These are phyloP conservation scores for Brettanomyces bruxellensis DNA, from an alignment of 805 yeast species.

Conservation along the genomic window DNA sequence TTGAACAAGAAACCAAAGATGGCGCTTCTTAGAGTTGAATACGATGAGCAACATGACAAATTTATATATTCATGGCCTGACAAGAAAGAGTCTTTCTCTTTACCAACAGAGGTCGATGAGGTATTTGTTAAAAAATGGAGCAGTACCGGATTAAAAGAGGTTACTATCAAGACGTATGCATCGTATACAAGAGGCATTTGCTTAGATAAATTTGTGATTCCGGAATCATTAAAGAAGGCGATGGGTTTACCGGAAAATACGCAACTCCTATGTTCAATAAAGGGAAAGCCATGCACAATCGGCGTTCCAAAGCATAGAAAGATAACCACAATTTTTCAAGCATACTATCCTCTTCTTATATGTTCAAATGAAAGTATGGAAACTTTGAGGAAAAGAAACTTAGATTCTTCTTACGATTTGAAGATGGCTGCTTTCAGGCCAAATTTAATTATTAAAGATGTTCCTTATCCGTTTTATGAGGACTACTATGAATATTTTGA, in stretches of 20 bases:
- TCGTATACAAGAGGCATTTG: constrained; percentile 13
- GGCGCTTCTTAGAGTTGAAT: constrained; percentile 6
- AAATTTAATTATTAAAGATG: constrained; percentile 16
- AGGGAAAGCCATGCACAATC: constrained; percentile 19
- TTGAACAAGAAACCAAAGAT: constrained; percentile 9
- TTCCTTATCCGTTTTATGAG: constrained; percentile 17
- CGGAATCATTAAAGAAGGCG: constrained; percentile 10
- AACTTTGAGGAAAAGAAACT: constrained; percentile 6
- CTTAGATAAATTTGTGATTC: constrained; percentile 12
- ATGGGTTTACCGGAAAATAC: constrained; percentile 14
- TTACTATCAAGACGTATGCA: constrained; percentile 13
- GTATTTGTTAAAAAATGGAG: constrained; percentile 12
- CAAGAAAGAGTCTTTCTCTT: constrained; percentile 2
- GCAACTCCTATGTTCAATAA: constrained; percentile 14
- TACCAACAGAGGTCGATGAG: constrained; percentile 14
- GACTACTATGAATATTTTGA: constrained; percentile 20
- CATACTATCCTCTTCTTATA: constrained; percentile 22
- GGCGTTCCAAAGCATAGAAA: constrained; percentile 15
- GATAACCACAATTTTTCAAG: constrained; percentile 21
- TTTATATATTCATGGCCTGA: constrained; percentile 15
- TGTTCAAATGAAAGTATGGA: constrained; percentile 16
- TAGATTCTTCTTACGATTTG: constrained; percentile 9
- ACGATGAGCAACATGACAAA: constrained; percentile 5
- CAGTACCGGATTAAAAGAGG: constrained; percentile 5
- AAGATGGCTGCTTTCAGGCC: constrained; percentile 19